Percentiles rank a stretch among this genome's conserved stretches.
Evolutionary conservation across 75 land plant species (phyloP).

Genomic region (Picea glauca): DNA sequence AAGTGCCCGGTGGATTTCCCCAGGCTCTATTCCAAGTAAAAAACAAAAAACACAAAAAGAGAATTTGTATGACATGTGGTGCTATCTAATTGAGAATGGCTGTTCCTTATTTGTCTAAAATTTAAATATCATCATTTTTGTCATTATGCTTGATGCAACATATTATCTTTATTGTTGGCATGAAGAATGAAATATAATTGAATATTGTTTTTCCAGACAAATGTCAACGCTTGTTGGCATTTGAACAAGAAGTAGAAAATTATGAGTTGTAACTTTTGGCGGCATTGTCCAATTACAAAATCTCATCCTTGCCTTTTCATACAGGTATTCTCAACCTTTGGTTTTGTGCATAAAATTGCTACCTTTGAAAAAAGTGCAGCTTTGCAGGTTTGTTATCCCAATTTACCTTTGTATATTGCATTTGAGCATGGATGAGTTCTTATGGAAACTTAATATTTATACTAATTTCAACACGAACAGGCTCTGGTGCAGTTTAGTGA

Average conservation of each 20-base stretch:
- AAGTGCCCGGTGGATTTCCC: too few species aligned
- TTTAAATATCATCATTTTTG: not conserved
- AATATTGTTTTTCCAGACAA: not conserved
- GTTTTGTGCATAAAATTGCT: slow-evolving; percentile 96
- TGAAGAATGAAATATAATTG: not conserved
- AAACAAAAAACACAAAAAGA: not conserved
- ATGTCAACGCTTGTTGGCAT: not conserved
- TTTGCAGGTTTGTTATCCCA: slow-evolving; percentile 56
- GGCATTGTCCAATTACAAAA: not conserved
- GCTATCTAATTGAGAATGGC: not conserved
- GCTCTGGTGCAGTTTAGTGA: slow-evolving; percentile 75
- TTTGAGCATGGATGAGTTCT: not conserved
- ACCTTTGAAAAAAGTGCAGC: slow-evolving; percentile 95
- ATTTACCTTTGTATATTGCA: not conserved
- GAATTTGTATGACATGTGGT: not conserved
- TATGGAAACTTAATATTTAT: not conserved
- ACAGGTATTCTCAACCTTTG: slow-evolving; percentile 96
- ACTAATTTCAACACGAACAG: slow-evolving; percentile 17
- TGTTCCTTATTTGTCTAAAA: not conserved
- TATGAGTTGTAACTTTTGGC: not conserved
- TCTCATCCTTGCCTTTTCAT: not conserved
- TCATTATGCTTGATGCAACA: not conserved
- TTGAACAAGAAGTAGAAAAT: not conserved
- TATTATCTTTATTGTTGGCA: not conserved
- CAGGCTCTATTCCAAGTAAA: too few species aligned